Conservation (phyloP, 805 yeast genomes). For the Kregervanrija fluxuum region DNA sequence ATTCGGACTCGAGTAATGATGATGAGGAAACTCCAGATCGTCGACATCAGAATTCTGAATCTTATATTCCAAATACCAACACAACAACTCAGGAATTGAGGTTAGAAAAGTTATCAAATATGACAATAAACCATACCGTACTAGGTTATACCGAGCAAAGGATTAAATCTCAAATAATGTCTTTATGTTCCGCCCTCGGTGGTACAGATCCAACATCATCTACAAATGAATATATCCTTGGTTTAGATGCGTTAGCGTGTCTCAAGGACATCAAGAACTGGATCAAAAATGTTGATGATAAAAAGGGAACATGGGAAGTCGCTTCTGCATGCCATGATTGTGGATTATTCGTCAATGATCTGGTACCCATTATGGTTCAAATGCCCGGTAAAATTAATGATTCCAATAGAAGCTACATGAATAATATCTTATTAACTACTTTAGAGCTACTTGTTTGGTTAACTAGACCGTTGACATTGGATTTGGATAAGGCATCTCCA, state of each 20-base stretch:
- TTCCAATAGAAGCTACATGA: conserved; percentile 28
- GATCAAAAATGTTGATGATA: conserved; percentile 79
- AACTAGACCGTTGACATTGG: conserved; percentile 79
- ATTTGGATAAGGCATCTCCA: conserved; percentile 45
- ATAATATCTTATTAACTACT: conserved; percentile 58
- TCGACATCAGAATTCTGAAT: neutral
- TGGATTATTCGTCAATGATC: conserved; percentile 64
- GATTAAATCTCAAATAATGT: conserved; percentile 66
- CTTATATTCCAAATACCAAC: too few relatives aligned
- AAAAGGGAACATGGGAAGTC: conserved; percentile 63
- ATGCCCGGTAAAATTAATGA: conserved; percentile 38
- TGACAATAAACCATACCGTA: conserved; percentile 1
- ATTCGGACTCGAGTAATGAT: neutral
- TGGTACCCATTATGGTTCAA: conserved; percentile 64
- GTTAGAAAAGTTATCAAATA: neutral
- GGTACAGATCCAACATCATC: conserved; percentile 63
- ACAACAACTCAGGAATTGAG: neutral
- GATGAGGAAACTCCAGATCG: conserved; percentile 1
- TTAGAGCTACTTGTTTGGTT: conserved; percentile 76
- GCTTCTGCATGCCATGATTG: conserved; percentile 83
- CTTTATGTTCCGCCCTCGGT: conserved; percentile 83
- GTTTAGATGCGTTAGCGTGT: conserved; percentile 84
- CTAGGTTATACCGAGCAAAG: conserved; percentile 25
- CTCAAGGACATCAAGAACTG: conserved; percentile 82
- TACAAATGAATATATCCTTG: conserved; percentile 52